Evolutionary conservation across 1,284 basidiomycete species (phyloP), one percentile per base, ranked within the genome.

Genomic region (Ganoderma lingzhi): DNA sequence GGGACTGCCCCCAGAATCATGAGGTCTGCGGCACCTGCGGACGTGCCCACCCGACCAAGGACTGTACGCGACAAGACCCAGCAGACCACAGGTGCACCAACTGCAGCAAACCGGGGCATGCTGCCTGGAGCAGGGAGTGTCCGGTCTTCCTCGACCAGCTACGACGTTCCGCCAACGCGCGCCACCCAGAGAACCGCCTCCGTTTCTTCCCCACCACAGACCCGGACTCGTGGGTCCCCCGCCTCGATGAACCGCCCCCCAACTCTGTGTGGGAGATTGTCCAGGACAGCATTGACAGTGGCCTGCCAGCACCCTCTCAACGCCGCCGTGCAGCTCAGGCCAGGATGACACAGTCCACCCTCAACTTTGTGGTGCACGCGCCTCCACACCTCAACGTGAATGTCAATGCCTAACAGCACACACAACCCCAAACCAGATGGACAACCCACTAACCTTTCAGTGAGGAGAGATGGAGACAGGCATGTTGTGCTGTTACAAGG

Each of bases 1-100:
- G 60, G 10, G 70, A 76, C 30, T 82, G 81, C 55, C 41, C 17
- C 62, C 53, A 39, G 0, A 53, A 42, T 0, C 8, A 61, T 1
- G 69, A 74, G 8, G 72, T 45, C 6, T 81, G 79, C 66, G 74
- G 75, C 0, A 71, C 42, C 15, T 81, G 80, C 63, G 72, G 70
- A 0, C 65, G 63, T 0, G 63, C 65, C 4, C 78, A 81, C 69
- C 37, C 28, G 10, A 75, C 72, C 3, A 56, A 56, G 0, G 53
- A 72, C 12, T 72, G 72, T 60, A 28, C 41, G 0, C 41, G 30
- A 0, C 6, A n/a, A 10, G 61, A 65, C 44, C 58, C 56, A 3
- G n/a, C 53, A 0, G 1, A n/a, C 1, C 62, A 48, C 35, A 8
- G 39, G 2, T 76, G 75, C 59, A 37, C 48, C 2, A 73, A 71